Evolutionary conservation across 2,329 filamentous ascomycete genomes (phyloP).

Genomic region (Davidsoniella neocaledoniae): DNA sequence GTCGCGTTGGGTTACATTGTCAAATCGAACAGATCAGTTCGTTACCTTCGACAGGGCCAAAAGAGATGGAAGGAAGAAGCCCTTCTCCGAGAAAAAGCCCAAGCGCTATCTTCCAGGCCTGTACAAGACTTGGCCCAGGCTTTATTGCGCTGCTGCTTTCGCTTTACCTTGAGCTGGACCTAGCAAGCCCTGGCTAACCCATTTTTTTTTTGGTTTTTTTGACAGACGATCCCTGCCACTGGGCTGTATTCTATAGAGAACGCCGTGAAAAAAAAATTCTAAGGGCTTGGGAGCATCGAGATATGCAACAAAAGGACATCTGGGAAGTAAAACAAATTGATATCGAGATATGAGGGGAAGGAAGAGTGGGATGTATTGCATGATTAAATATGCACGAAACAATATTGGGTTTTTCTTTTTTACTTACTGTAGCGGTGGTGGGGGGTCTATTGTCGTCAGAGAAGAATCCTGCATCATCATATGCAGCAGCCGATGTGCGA

Average conservation of each 20-base stretch:
- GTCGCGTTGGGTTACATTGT: neutral
- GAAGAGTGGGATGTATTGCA: neutral
- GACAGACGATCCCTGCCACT: too few relatives aligned
- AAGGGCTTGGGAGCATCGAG: neutral
- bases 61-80: neutral
- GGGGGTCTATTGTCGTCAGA: slow-evolving; percentile 9
- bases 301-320: neutral
- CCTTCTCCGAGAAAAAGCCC: neutral
- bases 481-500: slow-evolving; percentile 22
- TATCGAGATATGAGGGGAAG: slow-evolving; percentile 4
- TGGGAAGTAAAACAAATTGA: slow-evolving; percentile 11
- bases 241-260: too few relatives aligned
- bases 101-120: neutral
- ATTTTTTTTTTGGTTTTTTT: neutral
- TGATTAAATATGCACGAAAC: neutral
- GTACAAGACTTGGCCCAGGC: neutral
- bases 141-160: neutral
- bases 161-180: slow-evolving; percentile 4
- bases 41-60: neutral
- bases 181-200: neutral
- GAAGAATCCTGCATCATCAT: slow-evolving; percentile 16
- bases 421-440: slow-evolving; percentile 24
- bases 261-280: neutral
- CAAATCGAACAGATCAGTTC: neutral
- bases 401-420: slow-evolving; percentile 3